These are phyloP conservation scores for Coccomyxa sp. DNA, from an alignment of 139 green algal genomes.

Conservation along the genomic window DNA sequence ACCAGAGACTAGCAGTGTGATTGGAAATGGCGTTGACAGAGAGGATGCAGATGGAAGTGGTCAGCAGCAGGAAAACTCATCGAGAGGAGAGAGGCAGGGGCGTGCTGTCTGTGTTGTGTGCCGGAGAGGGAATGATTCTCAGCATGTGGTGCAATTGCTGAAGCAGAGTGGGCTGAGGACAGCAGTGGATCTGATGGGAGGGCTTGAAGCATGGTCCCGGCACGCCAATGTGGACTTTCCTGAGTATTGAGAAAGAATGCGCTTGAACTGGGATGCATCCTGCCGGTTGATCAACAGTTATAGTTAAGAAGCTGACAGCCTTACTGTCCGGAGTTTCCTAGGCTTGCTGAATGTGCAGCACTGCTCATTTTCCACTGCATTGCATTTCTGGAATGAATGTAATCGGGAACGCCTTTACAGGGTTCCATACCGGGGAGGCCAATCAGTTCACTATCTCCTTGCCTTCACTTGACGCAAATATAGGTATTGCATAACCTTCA, in stretches of 20 bases:
- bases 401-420: too few relatives aligned
- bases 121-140: slow-evolving; percentile 90
- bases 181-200: slow-evolving; percentile 74
- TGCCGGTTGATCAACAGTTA: too few relatives aligned
- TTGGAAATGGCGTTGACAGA: neutral
- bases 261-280: too few relatives aligned
- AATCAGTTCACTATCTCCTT: too few relatives aligned
- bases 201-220: slow-evolving; percentile 70
- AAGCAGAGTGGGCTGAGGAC: slow-evolving; percentile 43
- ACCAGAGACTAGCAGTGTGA: neutral
- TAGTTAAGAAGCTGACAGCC: too few relatives aligned
- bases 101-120: slow-evolving; percentile 77
- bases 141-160: slow-evolving; percentile 66
- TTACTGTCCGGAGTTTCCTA: too few relatives aligned
- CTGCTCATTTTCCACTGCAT: too few relatives aligned
- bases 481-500: too few relatives aligned
- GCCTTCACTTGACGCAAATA: too few relatives aligned
- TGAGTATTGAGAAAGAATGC: neutral
- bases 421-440: too few relatives aligned
- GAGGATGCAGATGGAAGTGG: neutral
- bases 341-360: too few relatives aligned
- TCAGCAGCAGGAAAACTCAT: neutral
- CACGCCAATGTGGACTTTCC: neutral
- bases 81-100: neutral
- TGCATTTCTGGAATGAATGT: too few relatives aligned